Evolutionary conservation across 2,329 filamentous ascomycete species (phyloP), one percentile per base, ranked within the genome.

Genomic region (Epicoccum nigrum): DNA sequence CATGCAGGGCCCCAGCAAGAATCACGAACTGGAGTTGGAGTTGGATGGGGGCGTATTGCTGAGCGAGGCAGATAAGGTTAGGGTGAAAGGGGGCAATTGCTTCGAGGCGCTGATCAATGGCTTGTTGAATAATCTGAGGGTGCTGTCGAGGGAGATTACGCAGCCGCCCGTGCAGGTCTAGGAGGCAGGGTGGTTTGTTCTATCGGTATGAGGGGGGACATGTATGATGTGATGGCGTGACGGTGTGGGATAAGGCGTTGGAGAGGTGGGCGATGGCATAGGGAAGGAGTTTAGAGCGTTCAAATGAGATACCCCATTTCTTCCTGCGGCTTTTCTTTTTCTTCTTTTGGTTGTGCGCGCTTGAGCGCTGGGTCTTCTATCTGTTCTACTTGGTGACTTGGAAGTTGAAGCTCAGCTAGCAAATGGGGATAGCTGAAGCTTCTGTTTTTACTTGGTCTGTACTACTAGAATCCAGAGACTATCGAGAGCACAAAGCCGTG

Each of bases 11-110:
- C 58, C 56, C 0, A 79, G 82, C 48, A 90, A 90, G 61, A 87
- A 89, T 58, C 89, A 93, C 66, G 90, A 95, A 74, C 80, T 94
- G 6, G 90, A 95, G 68, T 81, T 95, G 39, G 90, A 94, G 69
- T 71, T 94, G 12, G 79, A 84, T n/a, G 79, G 87, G 0, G 74
- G 72, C 4, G 77, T 81, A n/a, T 70, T 93, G 12, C 74, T 88
- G 38, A 81, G 87, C 9, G 87, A 92, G 58, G 87, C 87, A 6
- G 76, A 77, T 28, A 78, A 80, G 48, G 81, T 84, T 19, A 76
- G 80, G 60, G 76, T 78, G 5, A 84, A 86, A 61, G 61, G 61
- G 17, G 42, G 48, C 0, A 72, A 59, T 37, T 50, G 56, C 33
- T 82, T 88, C 67, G 79, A 83, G 46, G 81, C 85, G 37, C 73